These are phyloP conservation scores for Mortierella sp. DNA, from an alignment of 371 early-diverging fungal genomes.

Conservation along the genomic window DNA sequence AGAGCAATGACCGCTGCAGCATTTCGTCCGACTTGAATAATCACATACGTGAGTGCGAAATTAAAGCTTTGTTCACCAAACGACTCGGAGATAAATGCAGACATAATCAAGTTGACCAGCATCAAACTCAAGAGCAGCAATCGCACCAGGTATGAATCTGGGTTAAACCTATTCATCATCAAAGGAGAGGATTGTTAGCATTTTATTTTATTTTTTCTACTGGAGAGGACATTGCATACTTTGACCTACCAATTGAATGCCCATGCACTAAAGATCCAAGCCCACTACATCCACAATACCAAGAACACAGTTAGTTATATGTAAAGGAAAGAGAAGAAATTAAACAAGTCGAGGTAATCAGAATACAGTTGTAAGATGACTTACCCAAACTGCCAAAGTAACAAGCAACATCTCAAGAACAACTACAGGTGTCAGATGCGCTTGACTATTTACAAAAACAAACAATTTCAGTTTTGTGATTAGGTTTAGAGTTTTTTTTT, in stretches of 20 bases:
- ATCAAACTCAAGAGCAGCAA: conserved; percentile 32
- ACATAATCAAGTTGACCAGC: conserved; percentile 38
- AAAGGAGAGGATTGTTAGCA: not conserved
- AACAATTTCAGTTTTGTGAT: too few relatives aligned
- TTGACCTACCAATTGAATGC: conserved; percentile 37
- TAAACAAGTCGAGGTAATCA: not conserved
- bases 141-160: conserved; percentile 47
- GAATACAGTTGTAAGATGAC: not conserved
- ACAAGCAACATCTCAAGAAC: conserved; percentile 42
- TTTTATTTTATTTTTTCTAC: conserved; percentile 6
- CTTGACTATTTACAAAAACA: conserved; percentile 19
- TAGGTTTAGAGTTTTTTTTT: not conserved
- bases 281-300: conserved; percentile 19
- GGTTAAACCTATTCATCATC: conserved; percentile 33
- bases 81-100: conserved; percentile 31
- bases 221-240: too few relatives aligned
- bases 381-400: conserved; percentile 50
- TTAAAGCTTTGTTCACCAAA: conserved; percentile 17
- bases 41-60: conserved; percentile 42
- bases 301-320: not conserved
- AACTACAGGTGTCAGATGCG: conserved; percentile 29
- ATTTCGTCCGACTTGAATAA: conserved; percentile 39
- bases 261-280: conserved; percentile 52
- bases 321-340: not conserved
- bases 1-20: conserved; percentile 19